phyloP scores from a whole-genome alignment of 768 basidiomycete species.

The Strobilomyces dryophilus region DNA sequence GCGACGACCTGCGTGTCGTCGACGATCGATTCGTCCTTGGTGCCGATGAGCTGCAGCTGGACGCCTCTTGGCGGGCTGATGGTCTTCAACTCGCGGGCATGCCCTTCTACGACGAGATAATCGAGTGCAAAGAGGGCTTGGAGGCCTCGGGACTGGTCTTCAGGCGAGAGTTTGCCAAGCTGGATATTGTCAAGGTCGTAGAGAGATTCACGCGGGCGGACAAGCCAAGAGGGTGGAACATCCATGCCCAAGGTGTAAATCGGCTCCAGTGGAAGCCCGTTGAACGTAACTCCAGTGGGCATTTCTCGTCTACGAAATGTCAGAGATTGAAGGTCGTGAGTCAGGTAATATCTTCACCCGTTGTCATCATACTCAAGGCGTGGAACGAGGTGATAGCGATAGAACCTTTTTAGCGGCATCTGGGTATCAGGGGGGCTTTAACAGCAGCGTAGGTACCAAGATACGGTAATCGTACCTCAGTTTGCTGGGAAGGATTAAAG shows the following conservation, averaged over 20 bases:
- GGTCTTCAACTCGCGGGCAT: constrained; percentile 70
- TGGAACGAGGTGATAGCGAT: constrained; percentile 68
- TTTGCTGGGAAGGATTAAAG: constrained; percentile 63
- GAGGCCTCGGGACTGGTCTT: constrained; percentile 51
- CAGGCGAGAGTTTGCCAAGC: constrained; percentile 56
- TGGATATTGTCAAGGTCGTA: constrained; percentile 98
- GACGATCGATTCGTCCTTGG: constrained; percentile 39
- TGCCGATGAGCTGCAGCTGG: constrained; percentile 73
- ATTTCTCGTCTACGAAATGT: constrained; percentile 49
- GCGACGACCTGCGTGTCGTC: constrained; percentile 92
- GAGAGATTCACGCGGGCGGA: constrained; percentile 79
- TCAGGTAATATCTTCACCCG: constrained; percentile 44
- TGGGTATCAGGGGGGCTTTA: constrained; percentile 26
- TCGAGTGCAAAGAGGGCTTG: constrained; percentile 85
- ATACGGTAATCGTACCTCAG: constrained; percentile 53
- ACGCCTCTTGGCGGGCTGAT: constrained; percentile 81
- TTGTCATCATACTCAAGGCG: constrained; percentile 57
- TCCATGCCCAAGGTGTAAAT: constrained; percentile 96
- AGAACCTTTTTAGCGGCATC: constrained; percentile 92
- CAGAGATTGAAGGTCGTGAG: not conserved
- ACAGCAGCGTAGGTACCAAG: not conserved
- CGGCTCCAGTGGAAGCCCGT: constrained; percentile 72
- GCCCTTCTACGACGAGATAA: constrained; percentile 90
- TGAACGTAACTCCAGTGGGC: constrained; percentile 58
- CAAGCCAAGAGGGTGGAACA: constrained; percentile 88